These are phyloP conservation scores for Senna siamea DNA, from an alignment of 306 rosid species.

Conservation along the genomic window DNA sequence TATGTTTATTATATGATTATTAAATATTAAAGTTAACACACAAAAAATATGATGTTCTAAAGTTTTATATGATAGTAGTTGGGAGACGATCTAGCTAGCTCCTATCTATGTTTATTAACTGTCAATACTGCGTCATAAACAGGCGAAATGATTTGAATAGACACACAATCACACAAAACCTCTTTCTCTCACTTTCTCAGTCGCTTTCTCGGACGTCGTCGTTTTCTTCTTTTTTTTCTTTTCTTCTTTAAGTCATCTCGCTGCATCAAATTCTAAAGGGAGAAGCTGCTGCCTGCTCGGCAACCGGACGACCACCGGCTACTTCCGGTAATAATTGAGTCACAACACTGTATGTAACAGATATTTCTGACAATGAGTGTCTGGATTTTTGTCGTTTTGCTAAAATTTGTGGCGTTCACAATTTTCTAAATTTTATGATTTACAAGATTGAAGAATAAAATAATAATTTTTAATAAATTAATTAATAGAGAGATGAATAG, in stretches of 20 bases:
- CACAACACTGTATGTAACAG: slow-evolving; percentile 45
- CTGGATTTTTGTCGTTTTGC: slow-evolving; percentile 58
- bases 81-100: too few species aligned
- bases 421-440: neutral
- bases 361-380: slow-evolving; percentile 62
- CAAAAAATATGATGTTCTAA: too few species aligned
- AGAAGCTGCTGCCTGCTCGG: too few species aligned
- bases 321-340: slow-evolving; percentile 67
- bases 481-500: neutral
- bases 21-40: too few species aligned
- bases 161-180: slow-evolving; percentile 30
- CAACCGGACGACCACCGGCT: slow-evolving; percentile 75
- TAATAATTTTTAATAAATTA: too few species aligned
- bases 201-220: slow-evolving; percentile 4
- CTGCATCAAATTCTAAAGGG: slow-evolving; percentile 7
- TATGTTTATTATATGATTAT: too few species aligned
- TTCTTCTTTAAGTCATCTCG: too few species aligned
- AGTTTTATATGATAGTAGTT: slow-evolving; percentile 31
- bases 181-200: slow-evolving; percentile 14
- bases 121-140: neutral
- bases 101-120: too few species aligned
- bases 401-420: neutral
- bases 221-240: neutral
- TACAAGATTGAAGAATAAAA: neutral
- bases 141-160: slow-evolving; percentile 13